Conservation (phyloP, 257 asterid species). For the Henckelia pumila region DNA sequence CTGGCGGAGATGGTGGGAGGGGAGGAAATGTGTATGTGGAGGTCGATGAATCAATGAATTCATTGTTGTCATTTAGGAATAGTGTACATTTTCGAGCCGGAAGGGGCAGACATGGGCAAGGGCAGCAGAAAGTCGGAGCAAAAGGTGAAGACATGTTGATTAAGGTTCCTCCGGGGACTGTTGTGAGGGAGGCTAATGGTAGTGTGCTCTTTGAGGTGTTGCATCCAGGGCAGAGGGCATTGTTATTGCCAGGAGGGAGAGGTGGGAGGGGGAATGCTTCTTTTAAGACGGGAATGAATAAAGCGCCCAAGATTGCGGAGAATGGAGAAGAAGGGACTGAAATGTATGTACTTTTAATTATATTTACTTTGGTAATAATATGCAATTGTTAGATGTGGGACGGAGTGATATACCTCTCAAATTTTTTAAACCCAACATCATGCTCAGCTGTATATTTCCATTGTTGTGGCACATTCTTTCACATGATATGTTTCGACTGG, state of each 20-base stretch:
- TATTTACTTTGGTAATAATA: too few species aligned
- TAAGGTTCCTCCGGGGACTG: slow-evolving; percentile 94
- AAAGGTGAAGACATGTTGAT: slow-evolving; percentile 77
- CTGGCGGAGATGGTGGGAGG: slow-evolving; percentile 98
- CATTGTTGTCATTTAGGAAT: slow-evolving; percentile 79
- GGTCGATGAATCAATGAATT: slow-evolving; percentile 81
- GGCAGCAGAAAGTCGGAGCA: slow-evolving; percentile 69
- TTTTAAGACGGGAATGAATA: slow-evolving; percentile 75
- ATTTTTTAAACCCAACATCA: too few species aligned
- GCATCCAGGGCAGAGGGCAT: slow-evolving; percentile 73
- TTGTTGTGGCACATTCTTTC: too few species aligned
- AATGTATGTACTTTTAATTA: slow-evolving; percentile 46
- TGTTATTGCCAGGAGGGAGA: slow-evolving; percentile 84
- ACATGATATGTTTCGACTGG: too few species aligned
- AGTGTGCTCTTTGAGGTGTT: slow-evolving; percentile 70
- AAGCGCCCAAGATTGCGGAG: slow-evolving; percentile 93
- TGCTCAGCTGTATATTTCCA: too few species aligned
- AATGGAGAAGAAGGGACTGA: slow-evolving; percentile 89
- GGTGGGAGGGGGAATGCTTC: slow-evolving; percentile 96
- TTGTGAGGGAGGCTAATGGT: slow-evolving; percentile 65
- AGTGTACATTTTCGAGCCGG: slow-evolving; percentile 81
- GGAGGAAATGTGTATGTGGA: slow-evolving; percentile 86
- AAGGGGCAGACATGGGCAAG: slow-evolving; percentile 87
- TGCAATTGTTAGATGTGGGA: too few species aligned
- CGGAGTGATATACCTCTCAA: too few species aligned